Evolutionary conservation across 2,329 filamentous ascomycete genomes (phyloP).

Genomic region (Pseudophaeomoniella oleicola): DNA sequence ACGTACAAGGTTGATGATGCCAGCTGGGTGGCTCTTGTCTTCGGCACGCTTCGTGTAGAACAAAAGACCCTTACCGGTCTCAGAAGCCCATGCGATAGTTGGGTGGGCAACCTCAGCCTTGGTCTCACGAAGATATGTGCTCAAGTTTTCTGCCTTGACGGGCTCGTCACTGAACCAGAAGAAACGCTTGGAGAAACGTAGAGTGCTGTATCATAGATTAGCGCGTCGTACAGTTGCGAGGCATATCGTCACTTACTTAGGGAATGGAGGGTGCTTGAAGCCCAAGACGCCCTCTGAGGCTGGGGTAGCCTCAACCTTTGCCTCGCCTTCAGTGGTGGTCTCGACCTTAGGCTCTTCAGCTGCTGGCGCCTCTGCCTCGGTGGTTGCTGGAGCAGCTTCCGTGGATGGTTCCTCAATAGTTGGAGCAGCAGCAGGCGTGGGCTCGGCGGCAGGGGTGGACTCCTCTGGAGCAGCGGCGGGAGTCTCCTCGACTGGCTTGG

Average conservation of each 20-base stretch:
- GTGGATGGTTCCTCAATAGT: slow-evolving; percentile 9
- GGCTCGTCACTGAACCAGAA: slow-evolving; percentile 73
- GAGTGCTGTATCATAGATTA: slow-evolving; percentile 43
- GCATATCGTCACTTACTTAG: slow-evolving; percentile 54
- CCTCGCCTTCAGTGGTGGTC: slow-evolving; percentile 17
- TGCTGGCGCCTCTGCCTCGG: slow-evolving; percentile 12
- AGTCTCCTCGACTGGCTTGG: slow-evolving; percentile 54
- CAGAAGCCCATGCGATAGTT: slow-evolving; percentile 73
- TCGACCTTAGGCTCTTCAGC: slow-evolving; percentile 27
- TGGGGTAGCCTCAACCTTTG: slow-evolving; percentile 41
- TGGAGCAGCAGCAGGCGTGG: slow-evolving; percentile 8
- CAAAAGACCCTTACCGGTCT: slow-evolving; percentile 89
- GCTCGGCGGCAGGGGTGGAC: slow-evolving; percentile 5
- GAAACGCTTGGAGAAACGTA: slow-evolving; percentile 83
- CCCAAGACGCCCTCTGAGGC: slow-evolving; percentile 72
- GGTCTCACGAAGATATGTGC: slow-evolving; percentile 70
- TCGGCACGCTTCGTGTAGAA: slow-evolving; percentile 75
- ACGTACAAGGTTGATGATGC: slow-evolving; percentile 74
- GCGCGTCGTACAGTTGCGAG: slow-evolving; percentile 6
- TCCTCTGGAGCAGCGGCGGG: slow-evolving; percentile 14
- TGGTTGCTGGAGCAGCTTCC: slow-evolving; percentile 6
- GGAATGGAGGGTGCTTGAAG: slow-evolving; percentile 78
- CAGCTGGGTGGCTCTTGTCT: slow-evolving; percentile 67
- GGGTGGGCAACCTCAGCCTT: slow-evolving; percentile 69
- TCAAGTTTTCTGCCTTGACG: slow-evolving; percentile 58